phyloP scores from a whole-genome alignment of 2,329 filamentous ascomycete species.

The Pestalotiopsis sp. region DNA sequence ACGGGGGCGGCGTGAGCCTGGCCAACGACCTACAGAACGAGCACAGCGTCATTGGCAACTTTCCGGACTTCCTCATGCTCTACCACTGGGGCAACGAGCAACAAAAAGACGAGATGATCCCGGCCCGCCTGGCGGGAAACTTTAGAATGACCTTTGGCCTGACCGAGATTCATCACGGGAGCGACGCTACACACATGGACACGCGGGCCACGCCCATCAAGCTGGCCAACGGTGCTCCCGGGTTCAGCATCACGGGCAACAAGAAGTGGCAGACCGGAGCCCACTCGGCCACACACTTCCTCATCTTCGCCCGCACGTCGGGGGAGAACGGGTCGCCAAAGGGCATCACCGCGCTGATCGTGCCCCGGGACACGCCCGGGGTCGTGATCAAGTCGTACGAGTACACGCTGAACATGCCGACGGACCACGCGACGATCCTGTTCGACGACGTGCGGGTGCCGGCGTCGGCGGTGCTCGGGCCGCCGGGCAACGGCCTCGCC shows the following conservation, averaged over 20 bases:
- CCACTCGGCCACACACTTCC: conserved; percentile 62
- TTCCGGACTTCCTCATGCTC: conserved; percentile 64
- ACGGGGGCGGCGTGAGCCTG: conserved; percentile 54
- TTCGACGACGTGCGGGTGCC: conserved; percentile 61
- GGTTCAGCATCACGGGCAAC: conserved; percentile 57
- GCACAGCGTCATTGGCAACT: conserved; percentile 64
- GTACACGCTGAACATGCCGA: conserved; percentile 70
- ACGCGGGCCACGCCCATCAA: conserved; percentile 50
- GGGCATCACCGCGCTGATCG: conserved; percentile 64
- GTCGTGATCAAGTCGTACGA: conserved; percentile 60
- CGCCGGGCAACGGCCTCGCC: conserved; percentile 54
- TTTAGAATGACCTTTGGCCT: conserved; percentile 63
- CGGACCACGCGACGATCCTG: conserved; percentile 63
- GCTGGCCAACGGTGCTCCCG: conserved; percentile 41
- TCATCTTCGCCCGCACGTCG: conserved; percentile 62
- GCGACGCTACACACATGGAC: conserved; percentile 65
- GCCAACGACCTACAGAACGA: conserved; percentile 69
- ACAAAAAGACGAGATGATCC: conserved; percentile 57
- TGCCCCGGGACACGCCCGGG: conserved; percentile 54
- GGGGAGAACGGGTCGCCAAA: conserved; percentile 53
- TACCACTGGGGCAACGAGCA: conserved; percentile 58
- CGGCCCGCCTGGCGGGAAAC: conserved; percentile 51
- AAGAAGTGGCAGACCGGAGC: conserved; percentile 71
- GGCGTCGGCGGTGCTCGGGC: conserved; percentile 52
- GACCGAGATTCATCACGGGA: conserved; percentile 64